These are phyloP conservation scores for Rhynchosporium agropyri DNA, from an alignment of 2,329 filamentous ascomycete genomes.

Conservation along the genomic window DNA sequence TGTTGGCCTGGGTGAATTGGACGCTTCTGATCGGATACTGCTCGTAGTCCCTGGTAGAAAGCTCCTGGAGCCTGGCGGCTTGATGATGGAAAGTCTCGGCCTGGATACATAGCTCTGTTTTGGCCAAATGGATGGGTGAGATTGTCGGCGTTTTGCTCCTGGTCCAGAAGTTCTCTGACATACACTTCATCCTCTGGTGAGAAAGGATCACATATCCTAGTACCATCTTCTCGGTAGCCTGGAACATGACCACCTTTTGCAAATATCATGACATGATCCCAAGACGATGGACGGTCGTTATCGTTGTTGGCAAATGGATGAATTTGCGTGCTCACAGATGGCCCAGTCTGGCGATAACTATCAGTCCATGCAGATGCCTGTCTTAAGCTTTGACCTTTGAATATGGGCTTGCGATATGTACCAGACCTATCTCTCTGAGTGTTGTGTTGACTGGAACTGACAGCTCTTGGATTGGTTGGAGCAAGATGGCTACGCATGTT, in stretches of 20 bases:
- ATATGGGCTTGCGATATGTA: background rate
- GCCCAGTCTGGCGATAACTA: slow-evolving; percentile 17
- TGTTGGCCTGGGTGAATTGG: slow-evolving; percentile 8
- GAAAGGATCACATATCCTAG: background rate
- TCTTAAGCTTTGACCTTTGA: background rate
- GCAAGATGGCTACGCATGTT: slow-evolving; percentile 14
- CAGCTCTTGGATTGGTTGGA: background rate
- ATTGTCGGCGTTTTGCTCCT: background rate
- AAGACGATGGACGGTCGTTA: slow-evolving; percentile 28
- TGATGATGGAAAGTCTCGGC: slow-evolving; percentile 24
- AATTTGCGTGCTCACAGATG: slow-evolving; percentile 5
- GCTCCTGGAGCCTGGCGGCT: slow-evolving; percentile 34
- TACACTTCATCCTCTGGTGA: background rate
- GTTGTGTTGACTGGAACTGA: background rate
- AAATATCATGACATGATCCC: slow-evolving; percentile 27
- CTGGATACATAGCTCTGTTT: background rate
- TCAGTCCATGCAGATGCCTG: slow-evolving; percentile 14
- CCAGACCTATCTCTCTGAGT: background rate
- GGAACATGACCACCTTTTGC: slow-evolving; percentile 22
- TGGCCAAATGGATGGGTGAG: background rate
- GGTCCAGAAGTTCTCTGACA: slow-evolving; percentile 6
- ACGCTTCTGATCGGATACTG: slow-evolving; percentile 15
- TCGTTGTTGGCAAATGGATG: slow-evolving; percentile 11
- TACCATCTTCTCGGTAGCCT: slow-evolving; percentile 20
- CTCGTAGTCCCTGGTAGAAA: slow-evolving; percentile 35